phyloP scores from a whole-genome alignment of 2,329 filamentous ascomycete genomes.

The Colletotrichum agaves region DNA sequence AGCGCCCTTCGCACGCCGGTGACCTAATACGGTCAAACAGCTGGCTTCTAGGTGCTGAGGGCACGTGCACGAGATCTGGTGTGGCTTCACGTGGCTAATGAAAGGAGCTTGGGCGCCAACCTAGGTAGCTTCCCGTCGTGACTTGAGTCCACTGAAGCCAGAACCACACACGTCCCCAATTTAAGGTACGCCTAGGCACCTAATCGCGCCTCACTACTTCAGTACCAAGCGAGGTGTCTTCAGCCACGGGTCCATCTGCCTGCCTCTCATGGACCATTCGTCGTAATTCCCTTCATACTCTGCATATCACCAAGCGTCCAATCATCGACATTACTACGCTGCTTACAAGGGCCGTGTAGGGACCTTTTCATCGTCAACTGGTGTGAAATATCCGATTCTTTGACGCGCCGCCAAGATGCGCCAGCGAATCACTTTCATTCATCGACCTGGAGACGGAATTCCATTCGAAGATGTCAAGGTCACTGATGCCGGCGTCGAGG shows the following conservation, averaged over 20 bases:
- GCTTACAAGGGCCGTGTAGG: background rate
- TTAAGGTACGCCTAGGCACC: no score
- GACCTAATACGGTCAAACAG: slow-evolving; percentile 25
- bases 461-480: slow-evolving; percentile 73
- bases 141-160: background rate
- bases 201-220: slow-evolving; percentile 1
- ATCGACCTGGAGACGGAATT: slow-evolving; percentile 70
- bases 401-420: slow-evolving; percentile 64
- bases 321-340: background rate
- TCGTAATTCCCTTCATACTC: background rate
- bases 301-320: slow-evolving; percentile 23
- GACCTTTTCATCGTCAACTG: background rate
- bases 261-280: background rate
- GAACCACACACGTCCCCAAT: background rate
- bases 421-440: slow-evolving; percentile 83
- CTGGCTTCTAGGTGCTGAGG: background rate
- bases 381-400: no score
- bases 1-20: slow-evolving; percentile 32
- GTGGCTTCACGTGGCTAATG: background rate
- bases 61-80: background rate
- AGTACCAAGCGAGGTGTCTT: slow-evolving; percentile 31
- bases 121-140: background rate
- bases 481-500: slow-evolving; percentile 63
- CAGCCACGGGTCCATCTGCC: slow-evolving; percentile 9
- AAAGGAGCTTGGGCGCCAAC: background rate